Evolutionary conservation across 257 asterid species (phyloP), one percentile per base, ranked within the genome.

Genomic region (Henckelia pumila): DNA sequence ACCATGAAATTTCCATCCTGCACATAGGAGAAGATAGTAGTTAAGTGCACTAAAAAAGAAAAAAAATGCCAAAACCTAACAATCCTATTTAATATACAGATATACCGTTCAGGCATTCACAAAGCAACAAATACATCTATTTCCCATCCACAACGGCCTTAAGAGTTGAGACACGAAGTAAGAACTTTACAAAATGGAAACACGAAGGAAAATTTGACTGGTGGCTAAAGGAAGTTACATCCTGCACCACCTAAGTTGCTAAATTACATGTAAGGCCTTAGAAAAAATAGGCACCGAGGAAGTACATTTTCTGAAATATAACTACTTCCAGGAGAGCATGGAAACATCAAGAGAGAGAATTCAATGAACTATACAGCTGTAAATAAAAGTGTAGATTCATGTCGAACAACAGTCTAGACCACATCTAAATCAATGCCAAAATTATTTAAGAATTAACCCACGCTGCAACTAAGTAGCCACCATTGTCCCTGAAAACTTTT

Each of bases 1-100:
- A 93, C 97, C 99, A 90, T 93, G 89, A 88, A 93, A 70, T 85
- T 90, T 70, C 99, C 99, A 72, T 93, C 99, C 97, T 90, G 95
- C 88, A 88, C n/a, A 2, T 3, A 40, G 6, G 61, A 62, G 61
- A 74, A 65, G 58, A 77, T 53, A 28, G 30, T 35, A 47, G 44
- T 63, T 65, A 74, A 68, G 70, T 69, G 66, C 56, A 69, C 30
- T 37, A 59, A 66, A 57, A 55, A 63, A n/a, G n/a, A n/a, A n/a
- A 65, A 33, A 0, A 59, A 19, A 7, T 19, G 61, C 53, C 64
- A 50, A 56, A 29, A 68, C 35, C 62, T 56, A 32, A 64, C 47
- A 68, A 69, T 29, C 37, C 59, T 59, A 50, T 35, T 70, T 35
- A 24, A 64, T 53, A 59, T 4, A 56, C 50, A 68, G 59, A 59